Evolutionary conservation across 208 protist species (phyloP).

Genomic region (Crithidia fasciculata): DNA sequence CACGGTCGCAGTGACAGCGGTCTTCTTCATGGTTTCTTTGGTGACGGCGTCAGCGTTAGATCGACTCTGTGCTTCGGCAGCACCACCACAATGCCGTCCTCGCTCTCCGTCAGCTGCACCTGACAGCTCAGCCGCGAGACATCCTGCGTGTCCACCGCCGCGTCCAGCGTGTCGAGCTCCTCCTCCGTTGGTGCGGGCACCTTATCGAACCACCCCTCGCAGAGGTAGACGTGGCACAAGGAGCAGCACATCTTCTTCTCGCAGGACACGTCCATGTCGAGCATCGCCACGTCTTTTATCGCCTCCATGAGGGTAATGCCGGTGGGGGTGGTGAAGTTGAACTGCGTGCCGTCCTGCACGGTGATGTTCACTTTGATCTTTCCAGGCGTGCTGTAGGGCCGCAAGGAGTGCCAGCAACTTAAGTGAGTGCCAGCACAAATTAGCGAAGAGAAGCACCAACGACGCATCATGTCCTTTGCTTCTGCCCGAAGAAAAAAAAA

Average conservation of each 20-base stretch:
- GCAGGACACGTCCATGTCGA: conserved; percentile 83
- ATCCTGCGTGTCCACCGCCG: conserved; percentile 35
- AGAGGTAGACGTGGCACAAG: conserved; percentile 95
- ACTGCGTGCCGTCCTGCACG: conserved; percentile 34
- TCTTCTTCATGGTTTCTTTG: background rate
- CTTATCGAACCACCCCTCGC: conserved; percentile 78
- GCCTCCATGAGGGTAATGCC: conserved; percentile 88
- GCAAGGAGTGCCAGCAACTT: too few relatives aligned
- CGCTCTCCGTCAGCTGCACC: conserved; percentile 40
- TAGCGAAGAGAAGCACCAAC: too few relatives aligned
- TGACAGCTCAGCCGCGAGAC: conserved; percentile 63
- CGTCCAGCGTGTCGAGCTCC: conserved; percentile 64
- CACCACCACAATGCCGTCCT: conserved; percentile 36
- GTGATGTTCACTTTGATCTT: conserved; percentile 41
- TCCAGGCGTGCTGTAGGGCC: conserved; percentile 12
- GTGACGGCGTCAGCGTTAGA: background rate
- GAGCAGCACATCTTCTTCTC: conserved; percentile 90
- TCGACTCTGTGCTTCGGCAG: conserved; percentile 22
- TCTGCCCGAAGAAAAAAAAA: too few relatives aligned
- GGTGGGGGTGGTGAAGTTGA: conserved; percentile 19
- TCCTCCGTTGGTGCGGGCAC: conserved; percentile 53
- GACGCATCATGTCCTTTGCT: too few relatives aligned
- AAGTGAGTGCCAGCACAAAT: too few relatives aligned
- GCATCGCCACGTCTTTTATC: conserved; percentile 77
- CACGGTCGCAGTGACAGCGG: too few relatives aligned